Conservation (phyloP, 257 asterid species). For the Lycium ferocissimum region DNA sequence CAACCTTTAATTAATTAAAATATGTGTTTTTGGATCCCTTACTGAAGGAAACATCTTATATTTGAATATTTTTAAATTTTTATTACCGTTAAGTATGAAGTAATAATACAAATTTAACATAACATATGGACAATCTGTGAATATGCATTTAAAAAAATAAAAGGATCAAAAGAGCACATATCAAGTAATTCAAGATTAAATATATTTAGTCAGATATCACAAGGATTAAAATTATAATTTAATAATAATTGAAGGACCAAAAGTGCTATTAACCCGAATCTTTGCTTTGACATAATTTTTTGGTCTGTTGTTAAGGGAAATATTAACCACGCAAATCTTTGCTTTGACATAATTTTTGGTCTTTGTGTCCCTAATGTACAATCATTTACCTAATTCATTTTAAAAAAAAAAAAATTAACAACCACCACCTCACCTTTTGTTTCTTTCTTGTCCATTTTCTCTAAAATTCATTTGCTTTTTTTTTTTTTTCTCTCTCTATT, state of each 20-base stretch:
- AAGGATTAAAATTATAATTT: no score
- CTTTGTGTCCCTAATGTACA: neutral
- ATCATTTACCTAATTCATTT: slow-evolving; percentile 11
- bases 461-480: neutral
- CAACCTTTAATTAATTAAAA: neutral
- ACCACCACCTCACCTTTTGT: neutral
- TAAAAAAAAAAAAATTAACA: neutral
- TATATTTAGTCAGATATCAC: neutral
- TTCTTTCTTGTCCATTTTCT: no score
- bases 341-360: neutral
- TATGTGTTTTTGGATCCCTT: neutral
- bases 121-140: no score
- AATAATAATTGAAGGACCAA: no score
- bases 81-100: no score
- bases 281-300: neutral
- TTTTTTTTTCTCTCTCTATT: neutral
- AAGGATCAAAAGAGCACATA: neutral
- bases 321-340: neutral
- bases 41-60: neutral
- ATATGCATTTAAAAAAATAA: no score
- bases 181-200: no score
- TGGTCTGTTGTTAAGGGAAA: neutral
- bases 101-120: no score
- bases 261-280: neutral
- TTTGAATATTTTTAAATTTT: no score